phyloP scores from a whole-genome alignment of 108 stramenopile genomes.

The Nitzschia putrida region DNA sequence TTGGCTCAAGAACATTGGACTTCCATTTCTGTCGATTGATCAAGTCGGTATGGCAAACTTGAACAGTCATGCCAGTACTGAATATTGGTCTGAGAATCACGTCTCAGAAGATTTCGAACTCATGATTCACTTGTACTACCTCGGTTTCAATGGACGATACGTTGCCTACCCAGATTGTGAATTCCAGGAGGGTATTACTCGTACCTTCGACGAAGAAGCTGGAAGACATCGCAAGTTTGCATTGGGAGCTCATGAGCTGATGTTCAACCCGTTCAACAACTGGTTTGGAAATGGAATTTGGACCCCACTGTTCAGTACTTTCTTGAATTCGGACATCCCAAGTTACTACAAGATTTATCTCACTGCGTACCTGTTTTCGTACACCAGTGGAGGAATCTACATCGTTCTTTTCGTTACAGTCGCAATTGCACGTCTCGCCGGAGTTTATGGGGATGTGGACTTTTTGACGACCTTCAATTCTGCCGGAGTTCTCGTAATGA shows the following conservation, averaged over 20 bases:
- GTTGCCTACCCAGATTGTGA: constrained; percentile 57
- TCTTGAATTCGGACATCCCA: constrained; percentile 54
- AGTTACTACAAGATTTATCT: constrained; percentile 62
- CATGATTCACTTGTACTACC: constrained; percentile 62
- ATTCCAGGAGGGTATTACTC: constrained; percentile 61
- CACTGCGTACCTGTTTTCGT: constrained; percentile 50
- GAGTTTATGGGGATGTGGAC: constrained; percentile 24
- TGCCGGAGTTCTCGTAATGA: constrained; percentile 49
- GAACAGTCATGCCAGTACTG: constrained; percentile 36
- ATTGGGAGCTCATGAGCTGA: constrained; percentile 52
- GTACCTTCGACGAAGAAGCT: constrained; percentile 68
- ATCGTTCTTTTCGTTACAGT: constrained; percentile 42
- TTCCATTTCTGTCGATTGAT: constrained; percentile 54
- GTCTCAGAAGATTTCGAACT: constrained; percentile 65
- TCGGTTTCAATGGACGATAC: constrained; percentile 63
- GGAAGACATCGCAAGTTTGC: constrained; percentile 59
- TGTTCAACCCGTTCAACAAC: constrained; percentile 56
- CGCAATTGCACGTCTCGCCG: constrained; percentile 38
- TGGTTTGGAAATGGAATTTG: constrained; percentile 53
- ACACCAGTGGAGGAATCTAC: constrained; percentile 54
- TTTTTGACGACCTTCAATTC: constrained; percentile 39
- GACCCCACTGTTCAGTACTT: constrained; percentile 50
- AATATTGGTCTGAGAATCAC: constrained; percentile 56
- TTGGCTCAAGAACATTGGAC: constrained; percentile 54
- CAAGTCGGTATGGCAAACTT: constrained; percentile 52